Evolutionary conservation across 441 rosid species (phyloP).

Genomic region (Croton setiger): DNA sequence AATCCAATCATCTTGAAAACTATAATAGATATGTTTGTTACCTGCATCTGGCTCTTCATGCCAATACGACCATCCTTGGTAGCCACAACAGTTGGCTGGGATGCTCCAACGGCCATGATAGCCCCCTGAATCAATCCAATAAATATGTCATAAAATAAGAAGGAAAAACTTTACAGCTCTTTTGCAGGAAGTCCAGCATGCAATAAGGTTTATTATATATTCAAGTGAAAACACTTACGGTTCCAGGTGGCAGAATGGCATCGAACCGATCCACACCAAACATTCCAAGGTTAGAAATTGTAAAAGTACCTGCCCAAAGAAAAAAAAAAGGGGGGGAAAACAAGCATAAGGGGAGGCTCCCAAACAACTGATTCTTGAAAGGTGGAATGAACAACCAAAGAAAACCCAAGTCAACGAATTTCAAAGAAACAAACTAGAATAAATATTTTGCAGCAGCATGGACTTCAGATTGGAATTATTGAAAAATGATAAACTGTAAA

Average conservation of each 20-base stretch:
- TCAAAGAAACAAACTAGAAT: neutral
- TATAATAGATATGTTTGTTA: conserved; percentile 23
- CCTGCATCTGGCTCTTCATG: conserved; percentile 97
- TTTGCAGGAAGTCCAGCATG: conserved; percentile 5
- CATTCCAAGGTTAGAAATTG: conserved; percentile 96
- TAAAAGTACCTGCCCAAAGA: conserved; percentile 65
- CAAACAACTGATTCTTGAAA: neutral
- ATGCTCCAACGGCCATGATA: conserved; percentile 95
- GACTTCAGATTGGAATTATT: neutral
- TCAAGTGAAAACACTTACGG: conserved; percentile 43
- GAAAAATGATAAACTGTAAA: conserved; percentile 2
- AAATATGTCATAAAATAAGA: neutral
- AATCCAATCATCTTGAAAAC: neutral
- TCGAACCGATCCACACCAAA: conserved; percentile 93
- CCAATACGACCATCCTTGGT: conserved; percentile 85
- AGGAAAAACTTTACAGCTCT: neutral
- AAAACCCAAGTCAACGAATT: neutral
- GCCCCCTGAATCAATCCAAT: conserved; percentile 64
- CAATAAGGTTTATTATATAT: neutral
- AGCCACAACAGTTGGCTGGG: conserved; percentile 82
- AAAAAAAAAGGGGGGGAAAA: conserved; percentile 15
- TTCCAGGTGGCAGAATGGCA: conserved; percentile 98
- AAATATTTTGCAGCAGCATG: neutral
- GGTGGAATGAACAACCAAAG: neutral
- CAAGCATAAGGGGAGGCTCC: conserved; percentile 4